Conservation (phyloP, 2,329 filamentous ascomycete genomes). For the Pseudogymnoascus sp. region DNA sequence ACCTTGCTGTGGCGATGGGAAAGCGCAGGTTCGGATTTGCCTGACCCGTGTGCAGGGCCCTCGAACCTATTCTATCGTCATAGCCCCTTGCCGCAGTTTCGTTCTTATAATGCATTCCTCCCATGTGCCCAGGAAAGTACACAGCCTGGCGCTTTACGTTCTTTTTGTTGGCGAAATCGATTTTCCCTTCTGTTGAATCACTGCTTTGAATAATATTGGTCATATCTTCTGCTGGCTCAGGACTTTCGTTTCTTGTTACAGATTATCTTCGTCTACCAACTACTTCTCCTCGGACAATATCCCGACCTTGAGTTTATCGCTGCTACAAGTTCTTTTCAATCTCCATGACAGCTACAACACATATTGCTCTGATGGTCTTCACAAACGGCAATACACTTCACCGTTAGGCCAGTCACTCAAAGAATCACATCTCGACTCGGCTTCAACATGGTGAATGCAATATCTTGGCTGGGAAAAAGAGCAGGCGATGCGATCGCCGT, state of each 20-base stretch:
- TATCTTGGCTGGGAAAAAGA: background rate
- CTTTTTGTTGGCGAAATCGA: background rate
- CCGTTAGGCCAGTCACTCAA: constrained; percentile 4
- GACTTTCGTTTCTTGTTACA: constrained; percentile 5
- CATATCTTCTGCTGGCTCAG: constrained; percentile 4
- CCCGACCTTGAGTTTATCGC: background rate
- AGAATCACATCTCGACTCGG: background rate
- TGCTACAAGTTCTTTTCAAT: background rate
- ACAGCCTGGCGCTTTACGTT: constrained; percentile 6
- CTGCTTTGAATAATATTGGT: background rate
- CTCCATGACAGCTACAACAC: background rate
- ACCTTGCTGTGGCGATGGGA: background rate
- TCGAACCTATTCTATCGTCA: constrained; percentile 8
- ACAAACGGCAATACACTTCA: background rate
- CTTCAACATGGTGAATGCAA: constrained; percentile 1
- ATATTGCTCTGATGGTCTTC: constrained; percentile 3
- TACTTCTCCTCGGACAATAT: constrained; percentile 1
- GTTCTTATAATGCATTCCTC: constrained; percentile 9
- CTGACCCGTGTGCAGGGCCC: constrained; percentile 6
- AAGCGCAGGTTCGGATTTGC: background rate
- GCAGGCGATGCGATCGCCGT: background rate
- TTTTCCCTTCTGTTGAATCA: background rate
- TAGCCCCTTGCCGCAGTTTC: constrained; percentile 5
- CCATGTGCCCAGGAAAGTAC: background rate
- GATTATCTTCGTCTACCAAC: background rate